Percentiles rank a stretch among this genome's conserved stretches.
Evolutionary conservation across 495 filamentous ascomycete genomes (phyloP).

Genomic region (Cercophora samala): DNA sequence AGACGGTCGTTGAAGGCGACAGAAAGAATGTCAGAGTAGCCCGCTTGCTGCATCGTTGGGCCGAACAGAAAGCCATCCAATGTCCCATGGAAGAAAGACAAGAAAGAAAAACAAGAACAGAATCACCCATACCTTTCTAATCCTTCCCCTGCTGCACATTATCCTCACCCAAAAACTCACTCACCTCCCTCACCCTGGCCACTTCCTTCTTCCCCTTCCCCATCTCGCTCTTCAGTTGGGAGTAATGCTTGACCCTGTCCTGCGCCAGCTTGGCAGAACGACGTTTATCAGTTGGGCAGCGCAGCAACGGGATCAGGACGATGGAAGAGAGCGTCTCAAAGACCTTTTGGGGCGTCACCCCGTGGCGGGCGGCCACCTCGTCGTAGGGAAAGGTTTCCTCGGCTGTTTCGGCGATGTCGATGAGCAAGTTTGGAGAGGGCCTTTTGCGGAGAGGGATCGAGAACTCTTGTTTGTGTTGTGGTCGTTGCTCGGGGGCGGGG

Average conservation of each 20-base stretch:
- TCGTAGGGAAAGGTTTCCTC: conserved; percentile 45
- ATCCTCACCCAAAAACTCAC: neutral
- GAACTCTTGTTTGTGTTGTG: neutral
- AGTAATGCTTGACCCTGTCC: neutral
- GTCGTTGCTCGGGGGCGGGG: neutral
- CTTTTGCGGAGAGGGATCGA: conserved; percentile 17
- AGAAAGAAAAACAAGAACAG: neutral
- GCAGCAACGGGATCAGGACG: conserved; percentile 45
- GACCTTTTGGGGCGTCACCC: conserved; percentile 41
- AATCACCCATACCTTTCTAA: neutral
- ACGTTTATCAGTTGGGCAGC: conserved; percentile 43
- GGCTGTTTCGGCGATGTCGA: conserved; percentile 49
- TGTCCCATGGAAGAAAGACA: neutral
- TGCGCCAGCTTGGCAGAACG: conserved; percentile 16
- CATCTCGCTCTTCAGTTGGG: neutral
- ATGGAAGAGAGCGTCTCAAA: conserved; percentile 44
- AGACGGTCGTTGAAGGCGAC: neutral
- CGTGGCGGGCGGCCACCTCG: conserved; percentile 44
- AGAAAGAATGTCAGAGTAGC: neutral
- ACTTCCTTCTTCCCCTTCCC: neutral
- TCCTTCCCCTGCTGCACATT: neutral
- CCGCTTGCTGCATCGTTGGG: no score
- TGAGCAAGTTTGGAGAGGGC: conserved; percentile 38
- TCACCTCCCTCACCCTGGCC: neutral
- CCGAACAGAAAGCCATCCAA: no score